Evolutionary conservation across 495 filamentous ascomycete genomes (phyloP), one percentile per base, ranked within the genome.

Genomic region (Hyaloscypha variabilis): DNA sequence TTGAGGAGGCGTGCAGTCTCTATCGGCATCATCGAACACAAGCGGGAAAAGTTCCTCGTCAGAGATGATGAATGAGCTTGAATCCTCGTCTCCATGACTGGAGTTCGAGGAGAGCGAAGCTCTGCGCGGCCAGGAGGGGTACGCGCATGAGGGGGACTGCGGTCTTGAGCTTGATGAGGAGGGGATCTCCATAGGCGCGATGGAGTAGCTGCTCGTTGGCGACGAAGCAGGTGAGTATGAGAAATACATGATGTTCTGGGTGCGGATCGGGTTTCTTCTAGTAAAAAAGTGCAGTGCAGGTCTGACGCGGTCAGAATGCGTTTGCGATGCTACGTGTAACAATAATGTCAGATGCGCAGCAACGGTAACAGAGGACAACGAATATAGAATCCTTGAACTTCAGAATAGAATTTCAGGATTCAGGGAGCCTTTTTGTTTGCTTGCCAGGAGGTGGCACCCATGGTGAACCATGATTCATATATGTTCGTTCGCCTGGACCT

Each of bases 61-160:
- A 8, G 82, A 82, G 62, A 85, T 78, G 55, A 80, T 68, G 67
- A 69, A 72, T 3, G 67, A 69, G 58, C 28, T 56, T 29, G 78
- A 75, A 52, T 73, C 77, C 42, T 76, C 74, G 17, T 70, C 76
- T 0, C 77, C 77, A 14, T 72, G 68, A 42, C 69, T 70, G 0
- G 77, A 74, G 63, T 77, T 74, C 65, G 70, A 70, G 63, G 69
- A 78, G 6, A 85, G 75, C 2, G 80, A 81, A 0, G 77, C 73
- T 24, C 82, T 68, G 68, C 82, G 81, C 28, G 82, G 82, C 82
- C 82, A 85, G 26, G 80, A 83, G 25, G 82, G 82, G 62, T 79
- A 85, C 11, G 82, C 82, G 67, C 82, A 85, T 24, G 81, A 76
- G 26, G 78, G 62, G 2, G 68, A 71, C 56, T 65, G 66, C 57